Conservation (phyloP, 192 early-diverging fungal genomes). For the Backusella tuberculispora region DNA sequence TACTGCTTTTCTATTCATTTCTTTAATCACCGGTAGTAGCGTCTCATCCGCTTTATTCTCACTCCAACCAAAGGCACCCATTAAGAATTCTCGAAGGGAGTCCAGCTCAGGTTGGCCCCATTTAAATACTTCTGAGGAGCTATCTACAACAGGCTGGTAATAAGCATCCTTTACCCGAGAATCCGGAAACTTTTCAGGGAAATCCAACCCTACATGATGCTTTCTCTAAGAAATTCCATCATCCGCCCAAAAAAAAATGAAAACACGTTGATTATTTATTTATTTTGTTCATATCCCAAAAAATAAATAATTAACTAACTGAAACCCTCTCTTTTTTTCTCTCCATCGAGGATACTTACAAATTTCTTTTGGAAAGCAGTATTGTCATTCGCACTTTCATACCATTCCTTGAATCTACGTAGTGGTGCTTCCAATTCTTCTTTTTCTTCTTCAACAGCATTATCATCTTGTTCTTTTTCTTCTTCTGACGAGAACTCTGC, state of each 20-base stretch:
- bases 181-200: constrained; percentile 84
- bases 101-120: constrained; percentile 81
- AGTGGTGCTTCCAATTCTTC: constrained; percentile 56
- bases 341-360: constrained; percentile 34
- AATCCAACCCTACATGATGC: constrained; percentile 61
- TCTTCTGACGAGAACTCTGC: constrained; percentile 61
- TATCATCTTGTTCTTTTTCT: too few relatives aligned
- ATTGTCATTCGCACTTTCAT: constrained; percentile 36
- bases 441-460: neutral
- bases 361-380: constrained; percentile 46
- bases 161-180: constrained; percentile 80
- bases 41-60: constrained; percentile 67
- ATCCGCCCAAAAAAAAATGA: neutral
- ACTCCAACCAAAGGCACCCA: constrained; percentile 63
- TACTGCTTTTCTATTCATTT: constrained; percentile 48
- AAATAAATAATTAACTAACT: too few relatives aligned
- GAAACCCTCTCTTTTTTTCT: neutral
- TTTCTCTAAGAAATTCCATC: constrained; percentile 50
- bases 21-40: constrained; percentile 70
- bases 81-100: constrained; percentile 64
- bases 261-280: too few relatives aligned
- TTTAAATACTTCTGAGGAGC: constrained; percentile 55
- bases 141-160: constrained; percentile 75
- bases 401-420: constrained; percentile 61
- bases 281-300: too few relatives aligned